Percentiles rank a stretch among this genome's conserved stretches.
Conservation (phyloP, 495 filamentous ascomycete genomes). For the Choiromyces venosus region DNA sequence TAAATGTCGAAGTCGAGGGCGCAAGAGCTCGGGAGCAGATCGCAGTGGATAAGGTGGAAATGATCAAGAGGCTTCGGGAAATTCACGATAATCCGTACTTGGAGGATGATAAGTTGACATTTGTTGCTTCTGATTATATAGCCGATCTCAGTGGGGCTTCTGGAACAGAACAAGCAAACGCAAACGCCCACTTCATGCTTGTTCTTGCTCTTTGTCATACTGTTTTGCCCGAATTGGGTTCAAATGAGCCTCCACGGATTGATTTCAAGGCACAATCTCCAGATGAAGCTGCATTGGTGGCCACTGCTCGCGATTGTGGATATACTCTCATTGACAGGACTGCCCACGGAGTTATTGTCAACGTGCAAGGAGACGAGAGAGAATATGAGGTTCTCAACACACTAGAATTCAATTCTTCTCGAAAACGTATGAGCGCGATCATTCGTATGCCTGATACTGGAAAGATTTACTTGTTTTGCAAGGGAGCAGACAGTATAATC, state of each 20-base stretch:
- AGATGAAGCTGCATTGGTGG: conserved; percentile 90
- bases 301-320: conserved; percentile 90
- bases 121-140: conserved; percentile 83
- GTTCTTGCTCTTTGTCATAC: conserved; percentile 92
- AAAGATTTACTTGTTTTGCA: conserved; percentile 88
- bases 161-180: conserved; percentile 67
- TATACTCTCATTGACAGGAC: conserved; percentile 87
- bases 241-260: conserved; percentile 81
- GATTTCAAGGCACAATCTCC: conserved; percentile 97
- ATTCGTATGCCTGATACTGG: conserved; percentile 87
- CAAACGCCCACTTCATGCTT: conserved; percentile 88
- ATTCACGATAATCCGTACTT: conserved; percentile 89
- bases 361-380: conserved; percentile 76
- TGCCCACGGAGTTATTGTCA: conserved; percentile 71
- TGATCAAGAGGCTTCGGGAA: conserved; percentile 65
- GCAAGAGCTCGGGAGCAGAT: conserved; percentile 71
- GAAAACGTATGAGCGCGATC: conserved; percentile 98
- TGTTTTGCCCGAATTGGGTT: conserved; percentile 83
- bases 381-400: conserved; percentile 87
- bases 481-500: conserved; percentile 95
- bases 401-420: conserved; percentile 92
- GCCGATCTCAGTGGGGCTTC: conserved; percentile 70
- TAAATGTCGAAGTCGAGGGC: conserved; percentile 74
- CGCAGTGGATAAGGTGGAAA: conserved; percentile 63
- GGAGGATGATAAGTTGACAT: conserved; percentile 80